Evolutionary conservation across 108 stramenopile genomes (phyloP), one percentile per base, ranked within the genome.

Genomic region (Cyclotella distinguenda): DNA sequence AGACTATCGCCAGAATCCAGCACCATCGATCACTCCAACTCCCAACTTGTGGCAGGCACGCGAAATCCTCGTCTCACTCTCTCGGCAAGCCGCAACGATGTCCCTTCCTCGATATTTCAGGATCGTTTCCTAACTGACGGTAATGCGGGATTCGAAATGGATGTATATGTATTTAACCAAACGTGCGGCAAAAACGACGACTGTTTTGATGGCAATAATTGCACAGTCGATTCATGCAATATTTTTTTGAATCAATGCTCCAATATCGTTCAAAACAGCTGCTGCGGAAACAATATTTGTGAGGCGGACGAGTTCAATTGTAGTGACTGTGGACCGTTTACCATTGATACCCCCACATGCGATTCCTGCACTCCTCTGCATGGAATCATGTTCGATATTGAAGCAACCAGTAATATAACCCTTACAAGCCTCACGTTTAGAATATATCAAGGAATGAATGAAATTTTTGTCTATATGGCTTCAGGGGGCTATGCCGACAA

Each of bases 311-410:
- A 63, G 25, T 48, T 32, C 4, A 16, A 2, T 28, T 30, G 25
- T 21, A 1, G 23, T 9, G 60, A 60, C 8, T 60, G 60, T 31
- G 60, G 60, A 2, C 61, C 61, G 27, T 63, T 63, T 22, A 63
- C 61, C 16, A 4, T 63, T 2, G 1, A 2, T 3, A 48, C 61
- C 10, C 23, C 46, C 1, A 19, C 23, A 19, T 46, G 61, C 25
- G 12, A 1, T 1, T 28, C 23, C 12, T 58, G 56, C 16, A 27
- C 16, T 6, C 2, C 26, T 39, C 56, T 23, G 40, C 11, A 40
- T 18, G 56, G 56, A 19, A 19, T 39, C 1, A 58, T 58, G 56
- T 36, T 58, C 40, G 36, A 58, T 58, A 23, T 58, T 2, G 23
- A 10, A 25, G 56, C 56, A 38, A 39, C 1, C 11, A 39, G 7